Base-by-base conservation (phyloP, 1,284 basidiomycete species). In the Pascua guehoae region DNA sequence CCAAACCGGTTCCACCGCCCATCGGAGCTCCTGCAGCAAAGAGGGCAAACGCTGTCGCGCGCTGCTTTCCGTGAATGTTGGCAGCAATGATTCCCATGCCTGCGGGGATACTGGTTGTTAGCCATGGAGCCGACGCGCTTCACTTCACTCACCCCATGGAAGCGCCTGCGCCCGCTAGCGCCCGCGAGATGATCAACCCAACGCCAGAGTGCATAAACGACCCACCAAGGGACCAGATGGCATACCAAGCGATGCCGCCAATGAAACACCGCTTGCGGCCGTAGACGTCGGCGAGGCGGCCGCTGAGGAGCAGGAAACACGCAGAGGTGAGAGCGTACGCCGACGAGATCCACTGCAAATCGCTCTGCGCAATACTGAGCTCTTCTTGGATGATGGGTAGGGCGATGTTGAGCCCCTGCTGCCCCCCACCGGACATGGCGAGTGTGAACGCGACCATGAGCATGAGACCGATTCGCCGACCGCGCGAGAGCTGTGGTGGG, bases 241-340 rank as follows among this genome's bases (percentile, higher is more conserved):
- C 60, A 40, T 73, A 73, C 61, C 69, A 72, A 7, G 50, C 41
- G 56, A 73, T 71, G 18, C 76, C 75, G 36, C 52, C 40, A 41
- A 73, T 54, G 53, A 72, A 77, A 39, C 72, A 65, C 8, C 50
- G 38, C 36, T 66, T 63, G 32, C 71, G 65, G 4, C 74, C 74
- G 42, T 70, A 69, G 24, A 72, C 64, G 54, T 77, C 75, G 1
- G 75, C 73, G 47, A 77, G 61, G 1, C 66, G 69, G 11, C 75
- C 75, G 1, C 60, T 54, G 1, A 75, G 66, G 37, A 75, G 69
- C 17, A 76, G 61, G 47, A 76, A 64, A 16, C 73, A 69, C 24
- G 71, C 75, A 11, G 65, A 69, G 42, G 70, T 64, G 16, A 77
- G 66, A 5, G 68, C 63, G 53, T 73, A 70, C 38, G 72, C 67